A percentile compares a stretch with the other conserved stretches of the same genome.
phyloP scores from a whole-genome alignment of 139 green algal genomes.

The Eudorina sp. region DNA sequence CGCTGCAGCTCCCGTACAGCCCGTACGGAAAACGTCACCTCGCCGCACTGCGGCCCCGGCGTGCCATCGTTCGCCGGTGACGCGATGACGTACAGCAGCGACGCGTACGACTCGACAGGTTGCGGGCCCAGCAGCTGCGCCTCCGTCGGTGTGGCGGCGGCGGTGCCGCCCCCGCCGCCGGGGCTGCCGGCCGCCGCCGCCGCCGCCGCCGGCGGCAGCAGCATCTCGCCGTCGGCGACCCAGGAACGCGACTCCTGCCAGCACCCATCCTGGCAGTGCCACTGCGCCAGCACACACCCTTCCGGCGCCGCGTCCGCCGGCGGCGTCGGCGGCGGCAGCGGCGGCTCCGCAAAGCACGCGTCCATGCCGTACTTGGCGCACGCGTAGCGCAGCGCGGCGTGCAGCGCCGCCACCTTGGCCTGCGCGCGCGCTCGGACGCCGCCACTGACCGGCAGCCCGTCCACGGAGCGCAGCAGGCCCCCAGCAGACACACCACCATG shows the following conservation, averaged over 20 bases:
- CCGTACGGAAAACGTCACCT: constrained; percentile 48
- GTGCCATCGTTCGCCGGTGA: background rate
- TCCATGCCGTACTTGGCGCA: constrained; percentile 61
- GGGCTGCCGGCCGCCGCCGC: too few relatives aligned
- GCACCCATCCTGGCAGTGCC: constrained; percentile 60
- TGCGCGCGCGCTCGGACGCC: constrained; percentile 31
- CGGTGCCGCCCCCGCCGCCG: background rate
- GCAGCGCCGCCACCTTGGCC: constrained; percentile 42
- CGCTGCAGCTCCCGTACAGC: constrained; percentile 51
- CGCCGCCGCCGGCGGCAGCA: background rate
- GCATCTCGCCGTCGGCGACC: background rate
- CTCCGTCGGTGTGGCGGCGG: constrained; percentile 17
- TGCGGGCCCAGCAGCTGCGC: constrained; percentile 40
- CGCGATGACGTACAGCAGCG: constrained; percentile 52
- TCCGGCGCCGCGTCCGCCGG: background rate
- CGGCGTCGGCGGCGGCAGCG: constrained; percentile 31
- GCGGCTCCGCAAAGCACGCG: constrained; percentile 54
- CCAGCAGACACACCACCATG: constrained; percentile 54
- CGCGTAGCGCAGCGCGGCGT: constrained; percentile 26
- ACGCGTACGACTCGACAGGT: constrained; percentile 37
- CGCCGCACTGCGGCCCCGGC: constrained; percentile 15
- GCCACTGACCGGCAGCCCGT: background rate
- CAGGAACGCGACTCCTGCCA: constrained; percentile 55
- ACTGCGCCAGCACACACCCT: constrained; percentile 56
- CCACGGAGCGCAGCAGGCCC: background rate